Evolutionary conservation across 2,329 filamentous ascomycete species (phyloP), one percentile per base, ranked within the genome.

Genomic region (Capronia americana): DNA sequence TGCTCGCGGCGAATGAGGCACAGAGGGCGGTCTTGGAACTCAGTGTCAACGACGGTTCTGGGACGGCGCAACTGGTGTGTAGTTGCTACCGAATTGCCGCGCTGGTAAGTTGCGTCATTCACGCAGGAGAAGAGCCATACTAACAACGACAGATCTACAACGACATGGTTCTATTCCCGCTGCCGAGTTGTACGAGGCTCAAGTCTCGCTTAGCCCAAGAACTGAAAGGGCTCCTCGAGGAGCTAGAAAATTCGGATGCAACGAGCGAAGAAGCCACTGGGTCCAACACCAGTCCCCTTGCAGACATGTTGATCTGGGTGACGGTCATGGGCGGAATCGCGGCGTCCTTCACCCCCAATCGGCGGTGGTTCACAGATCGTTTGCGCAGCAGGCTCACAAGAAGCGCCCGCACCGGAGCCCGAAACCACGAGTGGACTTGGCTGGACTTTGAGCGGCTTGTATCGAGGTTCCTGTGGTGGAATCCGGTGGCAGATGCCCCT

Each of bases 161-260:
- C 4, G 44, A 46, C 11, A 46, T 46, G 17, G 44, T 46, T 7
- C 20, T 46, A 46, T 46, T 46, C 20, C 44, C 44, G 44, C 44
- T 46, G 44, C 44, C 44, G 14, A 46, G 44, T 46, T 46, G 44
- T 14, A 46, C 44, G 44, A 46, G 44, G 44, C 17, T 46, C 44
- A 46, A 46, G 44, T 46, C 44, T 20, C 44, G 20, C 44, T 10
- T 46, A 6, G 44, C 44, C 44, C 17, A 20, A 46, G 44, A 46
- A 46, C 44, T 46, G 2, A 20, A 2, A 46, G 2, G 10, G 17
- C 17, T 46, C n/a, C 44, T 46, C 1, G 44, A 46, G 44, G 17
- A 10, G 14, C 20, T 20, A 10, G 44, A 46, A 46, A 14, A 46
- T 10, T n/a, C 14, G 44, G 20, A 46, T 1, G 4, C 8, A 1